Evolutionary conservation across 768 basidiomycete species (phyloP).

Genomic region (Tylopilus sp.): DNA sequence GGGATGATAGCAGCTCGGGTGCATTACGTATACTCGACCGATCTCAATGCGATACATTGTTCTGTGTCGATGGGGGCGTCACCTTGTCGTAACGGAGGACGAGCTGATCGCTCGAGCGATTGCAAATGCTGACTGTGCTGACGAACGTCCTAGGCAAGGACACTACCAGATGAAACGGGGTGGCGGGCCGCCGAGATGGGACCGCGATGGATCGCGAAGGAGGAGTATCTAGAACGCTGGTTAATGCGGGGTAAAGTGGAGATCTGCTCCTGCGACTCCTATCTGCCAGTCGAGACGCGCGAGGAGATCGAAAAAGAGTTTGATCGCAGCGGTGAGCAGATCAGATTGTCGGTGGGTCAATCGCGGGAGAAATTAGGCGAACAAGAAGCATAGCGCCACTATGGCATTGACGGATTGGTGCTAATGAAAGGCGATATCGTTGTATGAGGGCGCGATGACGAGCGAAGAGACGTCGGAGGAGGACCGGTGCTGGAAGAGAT

Average conservation of each 20-base stretch:
- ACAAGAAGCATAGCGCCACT: slow-evolving; percentile 11
- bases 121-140: not conserved
- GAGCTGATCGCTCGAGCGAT: not conserved
- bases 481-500: not conserved
- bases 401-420: not conserved
- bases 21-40: not conserved
- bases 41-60: not conserved
- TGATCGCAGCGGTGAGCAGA: slow-evolving; percentile 16
- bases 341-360: slow-evolving; percentile 20
- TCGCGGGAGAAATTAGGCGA: slow-evolving; percentile 5
- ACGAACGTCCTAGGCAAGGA: not conserved
- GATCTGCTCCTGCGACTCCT: slow-evolving; percentile 13
- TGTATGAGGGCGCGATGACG: slow-evolving; percentile 1
- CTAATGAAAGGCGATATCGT: not conserved
- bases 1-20: too few relatives aligned
- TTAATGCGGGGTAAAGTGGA: slow-evolving; percentile 15
- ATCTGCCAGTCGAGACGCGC: slow-evolving; percentile 7
- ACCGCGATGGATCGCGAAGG: slow-evolving; percentile 24
- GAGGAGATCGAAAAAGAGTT: slow-evolving; percentile 4
- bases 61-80: slow-evolving; percentile 14
- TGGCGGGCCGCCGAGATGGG: slow-evolving; percentile 5
- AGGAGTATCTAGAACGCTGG: not conserved
- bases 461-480: not conserved
- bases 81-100: slow-evolving; percentile 10
- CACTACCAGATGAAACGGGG: slow-evolving; percentile 6